Evolutionary conservation across 2,329 filamentous ascomycete genomes (phyloP), one percentile per base, ranked within the genome.

Genomic region (Metarhizium anisopliae): DNA sequence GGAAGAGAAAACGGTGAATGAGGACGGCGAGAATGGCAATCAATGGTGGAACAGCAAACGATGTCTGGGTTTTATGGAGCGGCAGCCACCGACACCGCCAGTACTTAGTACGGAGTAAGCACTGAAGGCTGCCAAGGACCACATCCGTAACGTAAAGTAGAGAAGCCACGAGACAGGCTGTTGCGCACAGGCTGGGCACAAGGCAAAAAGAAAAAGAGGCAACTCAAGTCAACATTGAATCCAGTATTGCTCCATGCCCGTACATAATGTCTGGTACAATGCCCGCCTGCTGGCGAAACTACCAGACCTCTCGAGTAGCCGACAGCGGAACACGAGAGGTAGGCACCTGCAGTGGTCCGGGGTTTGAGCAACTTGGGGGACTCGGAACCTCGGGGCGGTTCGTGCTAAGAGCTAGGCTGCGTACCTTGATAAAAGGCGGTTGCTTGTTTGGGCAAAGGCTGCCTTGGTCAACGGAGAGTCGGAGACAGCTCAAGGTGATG

Each of bases 401-500:
- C 35, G 14, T 43, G 50, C 47, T 55, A 55, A 47, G 32, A 18
- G 47, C 47, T 29, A 45, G 16, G 42, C n/a, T 18, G 18, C 42
- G 16, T 45, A 29, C 35, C 49, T 13, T 40, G 38, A 11, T 16
- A 16, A 45, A 25, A 35, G 32, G 51, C 52, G 47, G 52, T 52
- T 54, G 55, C 52, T 56, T 56, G 51, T 54, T 52, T 50, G 55
- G 55, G 52, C 47, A 52, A 40, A 18, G 6, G 40, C 4, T 40
- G 35, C 47, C 55, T 54, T 57, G 47, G 54, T 52, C 47, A 47
- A 57, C 30, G 51, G 30, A 10, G 54, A 43, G 25, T 25, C 25
- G 25, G 38, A 32, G 32, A 35, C 32, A 25, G 53, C 13, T n/a
- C n/a, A 25, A 25, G 25, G 4, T 25, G 25, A 25, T 25, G 47